Conservation (phyloP, 768 basidiomycete species). For the Leccinum broughii region DNA sequence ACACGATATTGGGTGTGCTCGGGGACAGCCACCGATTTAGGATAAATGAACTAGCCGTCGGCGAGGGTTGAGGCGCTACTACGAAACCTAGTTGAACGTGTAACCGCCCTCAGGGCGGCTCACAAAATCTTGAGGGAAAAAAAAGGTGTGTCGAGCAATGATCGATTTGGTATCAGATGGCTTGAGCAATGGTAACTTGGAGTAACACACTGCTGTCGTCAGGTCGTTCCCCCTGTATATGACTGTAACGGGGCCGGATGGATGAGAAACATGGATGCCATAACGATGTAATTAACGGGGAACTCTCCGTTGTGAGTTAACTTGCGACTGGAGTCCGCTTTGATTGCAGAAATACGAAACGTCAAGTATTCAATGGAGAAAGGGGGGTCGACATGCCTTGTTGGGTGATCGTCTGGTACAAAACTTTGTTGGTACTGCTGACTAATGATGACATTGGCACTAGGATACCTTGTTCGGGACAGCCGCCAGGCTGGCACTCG, state of each 20-base stretch:
- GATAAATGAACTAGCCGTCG: slow-evolving; percentile 33
- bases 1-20: slow-evolving; percentile 21
- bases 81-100: slow-evolving; percentile 30
- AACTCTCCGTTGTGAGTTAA: slow-evolving; percentile 18
- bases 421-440: slow-evolving; percentile 15
- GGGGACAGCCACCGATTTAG: slow-evolving; percentile 25
- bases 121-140: slow-evolving; percentile 23
- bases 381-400: slow-evolving; percentile 17
- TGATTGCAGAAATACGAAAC: slow-evolving; percentile 13
- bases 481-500: background rate
- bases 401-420: slow-evolving; percentile 22
- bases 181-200: slow-evolving; percentile 12
- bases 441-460: slow-evolving; percentile 16
- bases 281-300: slow-evolving; percentile 33
- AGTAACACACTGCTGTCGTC: slow-evolving; percentile 27
- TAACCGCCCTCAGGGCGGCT: slow-evolving; percentile 24
- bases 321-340: slow-evolving; percentile 9
- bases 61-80: slow-evolving; percentile 26
- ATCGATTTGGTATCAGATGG: slow-evolving; percentile 24
- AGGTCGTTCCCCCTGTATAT: slow-evolving; percentile 33
- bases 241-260: slow-evolving; percentile 34
- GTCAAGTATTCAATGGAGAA: slow-evolving; percentile 9
- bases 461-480: background rate
- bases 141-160: slow-evolving; percentile 13
- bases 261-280: slow-evolving; percentile 25